Base-by-base conservation (phyloP, 225 moss, liverwort and hornwort genomes). In the Antitrichia curtipendula region DNA sequence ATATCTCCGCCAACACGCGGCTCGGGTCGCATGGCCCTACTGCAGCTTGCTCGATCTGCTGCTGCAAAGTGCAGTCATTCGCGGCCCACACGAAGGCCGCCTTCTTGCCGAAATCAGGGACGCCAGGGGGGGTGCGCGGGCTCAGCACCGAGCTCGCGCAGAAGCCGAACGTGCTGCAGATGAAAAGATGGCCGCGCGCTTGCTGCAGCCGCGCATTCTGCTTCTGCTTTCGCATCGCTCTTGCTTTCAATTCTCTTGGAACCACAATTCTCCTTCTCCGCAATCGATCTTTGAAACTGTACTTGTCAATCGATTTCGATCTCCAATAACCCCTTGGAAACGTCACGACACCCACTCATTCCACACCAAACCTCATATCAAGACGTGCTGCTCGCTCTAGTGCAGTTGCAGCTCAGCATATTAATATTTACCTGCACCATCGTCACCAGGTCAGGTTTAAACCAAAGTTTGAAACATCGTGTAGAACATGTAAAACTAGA, bases 151-250 rank as follows among this genome's bases (percentile, higher is more conserved):
- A 91, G 84, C 86, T 92, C 75, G 91, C 92, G 64, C 94, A 94
- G 82, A 91, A 92, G 52, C 94, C 94, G 68, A 94, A 94, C 60
- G 92, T 94, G 40, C 92, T 89, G 36, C 94, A 94, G 18, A 94
- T 92, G 78, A 92, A 94, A 57, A 94, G 91, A 86, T 94, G 94
- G 18, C 94, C 94, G 50, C 92, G 90, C 72, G 92, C 92, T 83
- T 92, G 91, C 86, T 94, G 92, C 86, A 94, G 56, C 81, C 94
- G 88, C 88, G 92, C 87, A 87, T 94, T 91, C 89, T 89, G 91
- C 91, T 90, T 94, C 78, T 90, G 94, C 72, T 94, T 92, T 49
- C 94, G 91, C 94, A 94, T 94, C 41, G 58, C 79, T 79, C 20
- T 79, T 41, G 79, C 20, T 59, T 41, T 19, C 59, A 56, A 56